These are phyloP conservation scores for Lavandula angustifolia DNA, from an alignment of 257 asterid species.

Conservation along the genomic window DNA sequence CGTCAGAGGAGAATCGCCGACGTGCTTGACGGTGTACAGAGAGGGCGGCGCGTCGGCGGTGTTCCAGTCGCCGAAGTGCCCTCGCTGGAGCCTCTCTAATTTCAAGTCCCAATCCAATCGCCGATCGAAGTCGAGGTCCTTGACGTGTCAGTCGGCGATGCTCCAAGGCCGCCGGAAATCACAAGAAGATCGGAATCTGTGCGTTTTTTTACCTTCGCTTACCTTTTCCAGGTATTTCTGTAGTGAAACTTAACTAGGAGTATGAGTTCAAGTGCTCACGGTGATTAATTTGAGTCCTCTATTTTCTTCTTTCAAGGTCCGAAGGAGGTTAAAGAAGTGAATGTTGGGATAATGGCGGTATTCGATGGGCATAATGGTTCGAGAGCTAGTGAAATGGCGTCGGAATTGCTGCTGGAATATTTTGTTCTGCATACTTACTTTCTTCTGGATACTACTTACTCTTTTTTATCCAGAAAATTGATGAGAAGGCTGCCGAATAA, in stretches of 20 bases:
- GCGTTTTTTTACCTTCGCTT: conserved; percentile 70
- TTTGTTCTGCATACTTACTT: conserved; percentile 85
- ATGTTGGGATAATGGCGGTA: conserved; percentile 80
- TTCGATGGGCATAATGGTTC: conserved; percentile 98
- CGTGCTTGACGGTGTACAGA: conserved; percentile 76
- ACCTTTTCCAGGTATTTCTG: conserved; percentile 74
- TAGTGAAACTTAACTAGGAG: neutral
- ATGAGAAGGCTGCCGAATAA: conserved; percentile 55
- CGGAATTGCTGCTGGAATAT: conserved; percentile 71
- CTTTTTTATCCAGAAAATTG: conserved; percentile 56
- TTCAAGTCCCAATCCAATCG: conserved; percentile 45
- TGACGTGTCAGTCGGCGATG: conserved; percentile 67
- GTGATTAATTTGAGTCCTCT: neutral
- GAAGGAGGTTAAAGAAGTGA: conserved; percentile 66
- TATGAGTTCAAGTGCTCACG: neutral
- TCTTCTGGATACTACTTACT: conserved; percentile 79
- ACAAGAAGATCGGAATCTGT: conserved; percentile 87
- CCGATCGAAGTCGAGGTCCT: conserved; percentile 35
- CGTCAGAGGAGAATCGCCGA: conserved; percentile 69
- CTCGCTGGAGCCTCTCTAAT: conserved; percentile 78
- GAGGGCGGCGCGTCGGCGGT: conserved; percentile 99
- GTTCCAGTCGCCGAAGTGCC: conserved; percentile 92
- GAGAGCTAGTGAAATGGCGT: conserved; percentile 95
- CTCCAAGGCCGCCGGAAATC: conserved; percentile 86
- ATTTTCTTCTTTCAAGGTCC: conserved; percentile 46